Evolutionary conservation across 2,329 filamentous ascomycete genomes (phyloP), one percentile per base, ranked within the genome.

Genomic region (Alternaria brassicicola): DNA sequence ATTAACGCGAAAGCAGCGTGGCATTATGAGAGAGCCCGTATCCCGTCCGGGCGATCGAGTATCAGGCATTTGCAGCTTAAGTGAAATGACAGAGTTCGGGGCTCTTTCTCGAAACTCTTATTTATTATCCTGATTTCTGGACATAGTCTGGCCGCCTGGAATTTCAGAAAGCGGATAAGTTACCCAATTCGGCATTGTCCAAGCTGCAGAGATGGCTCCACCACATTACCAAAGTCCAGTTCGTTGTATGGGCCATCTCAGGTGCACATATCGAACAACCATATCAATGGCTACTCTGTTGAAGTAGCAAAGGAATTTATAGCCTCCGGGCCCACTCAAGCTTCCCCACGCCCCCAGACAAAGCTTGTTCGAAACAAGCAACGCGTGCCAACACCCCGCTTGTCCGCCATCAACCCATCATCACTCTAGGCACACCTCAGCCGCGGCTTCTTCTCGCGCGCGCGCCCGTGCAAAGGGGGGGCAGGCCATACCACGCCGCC

Each of bases 281-380:
- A 46, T 23, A 21, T 46, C 12, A 6, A 46, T 31, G 17, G 7
- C 28, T 10, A 21, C 17, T 13, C 17, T 46, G 30, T n/a, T 10
- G 21, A 26, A 36, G 38, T 52, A 33, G 49, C 15, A 25, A 12
- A 28, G 35, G 25, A 6, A 48, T 25, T 23, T 26, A 17, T 39
- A n/a, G 7, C 19, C 19, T 35, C 15, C 6, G 15, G 33, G 4
- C 33, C 30, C 52, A 28, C 45, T 26, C 28, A 45, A 52, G 48
- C 48, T 46, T 41, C 47, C 28, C 50, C 55, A 43, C 35, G 23
- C 30, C 41, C 46, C 54, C 57, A 39, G 25, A 31, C 28, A 53
- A 55, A 66, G 62, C 62, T 66, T 65, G 57, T 59, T 47, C 62
- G 21, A 43, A 63, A 66, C 42, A 66, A 66, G 64, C 61, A 54